Base-by-base conservation (phyloP, 352 stramenopile species). In the Aphanomyces stellatus region DNA sequence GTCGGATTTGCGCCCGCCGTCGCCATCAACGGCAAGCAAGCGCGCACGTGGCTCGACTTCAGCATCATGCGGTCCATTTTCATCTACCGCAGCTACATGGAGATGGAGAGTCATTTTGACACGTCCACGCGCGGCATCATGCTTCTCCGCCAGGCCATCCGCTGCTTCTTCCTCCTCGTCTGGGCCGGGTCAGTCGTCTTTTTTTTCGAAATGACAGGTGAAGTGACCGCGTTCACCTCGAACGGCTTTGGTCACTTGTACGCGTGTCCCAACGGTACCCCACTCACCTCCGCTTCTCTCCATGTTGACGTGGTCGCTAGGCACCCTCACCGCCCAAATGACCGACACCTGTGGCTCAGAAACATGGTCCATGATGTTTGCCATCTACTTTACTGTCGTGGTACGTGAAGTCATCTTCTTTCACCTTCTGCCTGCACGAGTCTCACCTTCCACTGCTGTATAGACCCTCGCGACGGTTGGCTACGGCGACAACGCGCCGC, bases 351-450 rank as follows among this genome's bases (percentile, higher is more conserved):
- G 82, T 60, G 71, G 72, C 6, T 73, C 76, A 17, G 72, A 89
- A 65, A 92, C 85, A 2, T 94, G 85, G 85, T 92, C 83, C 28
- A 74, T 94, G 75, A 94, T 92, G 83, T 94, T 91, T 65, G 88
- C 85, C 3, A 89, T 92, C 62, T 94, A 94, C 67, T 94, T 92
- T 63, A 94, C 84, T 42, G 81, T 94, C 53, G 85, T 94, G 72
- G 81, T 90, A 78, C 62, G 79, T 80, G n/a, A n/a, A n/a, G n/a
- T n/a, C n/a, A n/a, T 3, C 7, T 30, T 4, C 19, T 7, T 34
- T 5, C 0, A 8, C 28, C 19, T 49, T 33, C 17, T n/a, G 35
- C 2, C 1, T 15, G 27, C 10, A 24, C 6, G 25, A 35, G 11
- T 33, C 17, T 37, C n/a, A n/a, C n/a, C n/a, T n/a, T n/a, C n/a